A percentile compares a stretch with the other conserved stretches of the same genome.
These are phyloP conservation scores for Evernia prunastri DNA, from an alignment of 495 filamentous ascomycete genomes.

Conservation along the genomic window DNA sequence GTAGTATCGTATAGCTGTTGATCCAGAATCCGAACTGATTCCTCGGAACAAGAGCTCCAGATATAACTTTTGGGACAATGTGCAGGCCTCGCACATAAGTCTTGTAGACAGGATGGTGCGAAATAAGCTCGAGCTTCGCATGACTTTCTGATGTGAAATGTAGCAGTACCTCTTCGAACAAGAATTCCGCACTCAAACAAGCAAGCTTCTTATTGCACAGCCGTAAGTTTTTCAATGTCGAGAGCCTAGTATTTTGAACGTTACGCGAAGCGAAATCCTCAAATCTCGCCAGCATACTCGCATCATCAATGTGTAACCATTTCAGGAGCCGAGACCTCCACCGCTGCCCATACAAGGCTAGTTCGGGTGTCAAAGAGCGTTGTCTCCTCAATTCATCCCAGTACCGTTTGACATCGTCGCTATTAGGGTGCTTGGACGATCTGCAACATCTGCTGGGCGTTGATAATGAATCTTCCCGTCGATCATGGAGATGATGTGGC, in stretches of 20 bases:
- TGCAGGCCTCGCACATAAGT: background rate
- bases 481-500: background rate
- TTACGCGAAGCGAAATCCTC: background rate
- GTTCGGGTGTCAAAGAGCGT: too few species aligned
- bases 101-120: background rate
- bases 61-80: background rate
- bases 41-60: background rate
- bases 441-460: too few species aligned
- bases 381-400: too few species aligned
- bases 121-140: background rate
- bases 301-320: too few species aligned
- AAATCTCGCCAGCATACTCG: background rate
- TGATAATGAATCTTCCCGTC: background rate
- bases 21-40: background rate
- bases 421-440: too few species aligned
- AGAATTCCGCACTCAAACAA: background rate
- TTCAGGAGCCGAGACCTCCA: too few species aligned
- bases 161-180: background rate
- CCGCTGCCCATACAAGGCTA: too few species aligned
- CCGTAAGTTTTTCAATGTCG: background rate
- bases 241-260: background rate
- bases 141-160: background rate
- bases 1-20: background rate
- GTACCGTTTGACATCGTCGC: too few species aligned
- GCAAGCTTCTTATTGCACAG: background rate